Base-by-base conservation (phyloP, 805 yeast species). In the Phaffomyces antillensis region DNA sequence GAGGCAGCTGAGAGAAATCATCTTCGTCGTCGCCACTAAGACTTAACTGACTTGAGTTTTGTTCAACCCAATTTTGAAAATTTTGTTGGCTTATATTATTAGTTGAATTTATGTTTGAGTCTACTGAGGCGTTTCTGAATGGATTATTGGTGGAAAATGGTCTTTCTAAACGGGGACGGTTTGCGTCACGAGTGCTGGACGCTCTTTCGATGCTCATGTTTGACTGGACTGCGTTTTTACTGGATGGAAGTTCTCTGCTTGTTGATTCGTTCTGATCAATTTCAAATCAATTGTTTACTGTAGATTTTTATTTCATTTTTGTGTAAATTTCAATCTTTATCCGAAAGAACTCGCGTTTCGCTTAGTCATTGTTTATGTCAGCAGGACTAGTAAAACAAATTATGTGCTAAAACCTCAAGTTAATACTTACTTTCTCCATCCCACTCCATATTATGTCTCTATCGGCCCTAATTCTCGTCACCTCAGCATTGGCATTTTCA, bases 81-180 rank as follows among this genome's bases (percentile, higher is more conserved):
- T 68, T 66, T 46, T 47, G 63, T 65, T 36, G 66, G 47, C 43
- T 60, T 53, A 38, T 62, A 24, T 31, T 38, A 52, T 35, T 50
- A n/a, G 48, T 32, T 20, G 65, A 60, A n/a, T 59, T 42, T 33
- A 59, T 65, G 47, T 47, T 51, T 52, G 66, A 50, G 52, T 63
- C 56, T 37, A 41, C 48, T 36, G 70, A 56, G 7, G 70, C 72
- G 44, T 69, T 68, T 56, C 91, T 73, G 62, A 84, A 84, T n/a
- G 91, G 91, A 53, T 84, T 84, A 60, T 81, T 81, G 3, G 80
- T 68, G 7, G 89, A 81, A 43, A 80, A 66, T 2, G 71, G 73
- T 51, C 73, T 65, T 31, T 37, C 37, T 23, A 23, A 17, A 4
- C 41, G 46, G 10, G 35, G 20, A 16, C 37, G 28, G n/a, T 23